A percentile compares a stretch with the other conserved stretches of the same genome.
Conservation (phyloP, 306 rosid genomes). For the Vigna trinervia region DNA sequence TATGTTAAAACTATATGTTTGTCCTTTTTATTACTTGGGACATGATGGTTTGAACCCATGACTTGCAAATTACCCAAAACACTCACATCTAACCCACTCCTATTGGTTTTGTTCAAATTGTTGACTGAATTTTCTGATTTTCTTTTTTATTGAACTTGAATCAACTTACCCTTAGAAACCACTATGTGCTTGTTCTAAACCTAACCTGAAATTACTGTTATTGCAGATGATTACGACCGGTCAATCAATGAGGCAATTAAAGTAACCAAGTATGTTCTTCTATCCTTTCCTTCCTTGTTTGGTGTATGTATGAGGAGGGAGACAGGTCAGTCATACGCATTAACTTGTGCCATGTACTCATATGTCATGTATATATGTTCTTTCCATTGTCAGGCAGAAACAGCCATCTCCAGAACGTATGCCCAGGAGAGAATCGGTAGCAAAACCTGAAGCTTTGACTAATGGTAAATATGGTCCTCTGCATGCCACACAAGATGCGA, state of each 20-base stretch:
- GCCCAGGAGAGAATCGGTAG: constrained; percentile 64
- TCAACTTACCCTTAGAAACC: constrained; percentile 8
- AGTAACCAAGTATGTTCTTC: constrained; percentile 80
- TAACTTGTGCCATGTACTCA: constrained; percentile 6
- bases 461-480: constrained; percentile 83
- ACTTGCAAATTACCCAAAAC: not conserved
- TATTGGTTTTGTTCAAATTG: not conserved
- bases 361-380: constrained; percentile 39
- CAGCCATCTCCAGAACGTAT: constrained; percentile 82
- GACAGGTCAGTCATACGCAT: constrained; percentile 26
- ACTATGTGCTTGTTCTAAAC: constrained; percentile 42
- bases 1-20: not conserved
- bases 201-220: constrained; percentile 43
- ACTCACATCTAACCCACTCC: not conserved
- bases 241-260: constrained; percentile 98
- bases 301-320: constrained; percentile 9
- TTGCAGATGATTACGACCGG: constrained; percentile 94
- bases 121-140: constrained; percentile 11
- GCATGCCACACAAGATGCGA: constrained; percentile 54
- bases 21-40: not conserved
- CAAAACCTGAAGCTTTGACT: constrained; percentile 67
- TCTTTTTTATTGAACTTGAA: constrained; percentile 26
- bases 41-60: not conserved
- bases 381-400: constrained; percentile 58
- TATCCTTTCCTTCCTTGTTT: constrained; percentile 14